These are phyloP conservation scores for Blastobotrys robertii DNA, from an alignment of 805 yeast genomes.

Conservation along the genomic window DNA sequence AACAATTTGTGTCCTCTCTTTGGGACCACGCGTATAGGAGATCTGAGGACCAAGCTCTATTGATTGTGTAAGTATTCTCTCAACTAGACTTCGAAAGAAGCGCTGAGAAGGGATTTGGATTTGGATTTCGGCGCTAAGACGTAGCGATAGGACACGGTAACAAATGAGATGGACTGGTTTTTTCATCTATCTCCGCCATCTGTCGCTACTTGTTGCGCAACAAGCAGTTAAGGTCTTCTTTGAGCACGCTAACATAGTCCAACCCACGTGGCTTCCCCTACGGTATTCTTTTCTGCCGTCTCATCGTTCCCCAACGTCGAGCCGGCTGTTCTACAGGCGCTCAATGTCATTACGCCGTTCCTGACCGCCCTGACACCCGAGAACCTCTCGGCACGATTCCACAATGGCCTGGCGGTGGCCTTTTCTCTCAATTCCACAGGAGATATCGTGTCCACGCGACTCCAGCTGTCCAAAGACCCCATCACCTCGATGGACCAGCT, in stretches of 20 bases:
- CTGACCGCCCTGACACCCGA: slow-evolving; percentile 29
- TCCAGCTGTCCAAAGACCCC: slow-evolving; percentile 23
- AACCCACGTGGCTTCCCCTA: slow-evolving; percentile 22
- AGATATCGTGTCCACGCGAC: slow-evolving; percentile 23
- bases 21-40: slow-evolving; percentile 33
- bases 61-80: slow-evolving; percentile 21
- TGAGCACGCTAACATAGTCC: slow-evolving; percentile 19
- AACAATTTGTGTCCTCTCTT: slow-evolving; percentile 23
- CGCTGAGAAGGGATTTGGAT: too few species aligned
- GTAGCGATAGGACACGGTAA: too few species aligned
- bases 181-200: too few species aligned
- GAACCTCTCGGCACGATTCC: slow-evolving; percentile 26
- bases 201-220: too few species aligned
- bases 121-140: too few species aligned
- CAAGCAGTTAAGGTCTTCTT: too few species aligned
- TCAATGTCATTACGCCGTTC: slow-evolving; percentile 30
- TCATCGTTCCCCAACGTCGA: slow-evolving; percentile 28
- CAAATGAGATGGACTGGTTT: too few species aligned
- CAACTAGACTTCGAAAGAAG: too few species aligned
- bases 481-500: slow-evolving; percentile 25
- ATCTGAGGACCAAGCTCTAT: slow-evolving; percentile 31
- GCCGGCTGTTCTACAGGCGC: slow-evolving; percentile 26
- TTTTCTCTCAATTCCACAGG: slow-evolving; percentile 26
- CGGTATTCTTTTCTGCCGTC: slow-evolving; percentile 24
- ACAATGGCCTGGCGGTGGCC: slow-evolving; percentile 26